Percentiles rank a stretch among this genome's conserved stretches.
phyloP scores from a whole-genome alignment of 306 rosid genomes.

The Citrullus colocynthis region DNA sequence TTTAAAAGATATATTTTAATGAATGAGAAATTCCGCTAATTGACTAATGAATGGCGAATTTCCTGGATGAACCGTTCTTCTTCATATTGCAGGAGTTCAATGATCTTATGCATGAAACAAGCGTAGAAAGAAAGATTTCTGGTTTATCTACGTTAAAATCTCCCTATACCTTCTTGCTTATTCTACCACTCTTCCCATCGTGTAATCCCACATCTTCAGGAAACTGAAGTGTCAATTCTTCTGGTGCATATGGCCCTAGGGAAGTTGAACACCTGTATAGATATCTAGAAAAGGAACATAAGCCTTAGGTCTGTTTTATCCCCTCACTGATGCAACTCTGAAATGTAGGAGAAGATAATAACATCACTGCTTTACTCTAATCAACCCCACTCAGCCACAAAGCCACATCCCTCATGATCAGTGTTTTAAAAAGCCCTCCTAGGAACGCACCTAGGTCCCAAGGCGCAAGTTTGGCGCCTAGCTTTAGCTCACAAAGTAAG shows the following conservation, averaged over 20 bases:
- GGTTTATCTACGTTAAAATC: not conserved
- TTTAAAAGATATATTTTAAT: no score
- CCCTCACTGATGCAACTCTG: not conserved
- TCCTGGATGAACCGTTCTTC: not conserved
- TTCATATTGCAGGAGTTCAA: not conserved
- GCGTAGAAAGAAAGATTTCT: not conserved
- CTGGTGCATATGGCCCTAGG: not conserved
- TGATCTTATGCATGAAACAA: not conserved
- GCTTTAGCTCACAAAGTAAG: no score
- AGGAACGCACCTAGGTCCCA: no score
- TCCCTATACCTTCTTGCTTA: not conserved
- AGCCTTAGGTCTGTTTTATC: not conserved
- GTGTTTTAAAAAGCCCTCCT: no score
- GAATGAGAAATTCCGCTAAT: not conserved
- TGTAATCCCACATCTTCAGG: not conserved
- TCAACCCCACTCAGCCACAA: no score
- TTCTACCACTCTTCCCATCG: not conserved
- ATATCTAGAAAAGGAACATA: not conserved
- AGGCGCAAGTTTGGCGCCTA: no score
- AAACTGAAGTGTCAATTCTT: not conserved
- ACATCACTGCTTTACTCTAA: not conserved
- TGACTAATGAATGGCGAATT: no score
- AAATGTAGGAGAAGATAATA: not conserved
- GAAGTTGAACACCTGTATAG: not conserved
- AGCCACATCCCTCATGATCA: no score